Conservation (phyloP, 1,284 basidiomycete genomes). For the Microbotryomycetes sp. region DNA sequence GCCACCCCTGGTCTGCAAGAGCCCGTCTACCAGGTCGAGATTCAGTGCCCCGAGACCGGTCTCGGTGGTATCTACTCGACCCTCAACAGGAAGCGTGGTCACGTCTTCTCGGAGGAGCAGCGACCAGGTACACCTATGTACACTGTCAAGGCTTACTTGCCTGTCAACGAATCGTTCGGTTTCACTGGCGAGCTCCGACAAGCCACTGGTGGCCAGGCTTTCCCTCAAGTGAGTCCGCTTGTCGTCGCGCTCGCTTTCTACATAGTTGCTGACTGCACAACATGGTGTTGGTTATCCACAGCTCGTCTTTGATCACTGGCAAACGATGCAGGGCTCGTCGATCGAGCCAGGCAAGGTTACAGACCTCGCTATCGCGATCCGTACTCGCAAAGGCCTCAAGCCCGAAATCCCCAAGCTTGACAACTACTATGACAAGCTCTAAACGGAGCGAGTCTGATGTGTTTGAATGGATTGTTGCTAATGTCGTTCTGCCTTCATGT, state of each 20-base stretch:
- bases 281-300: no score
- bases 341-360: constrained; percentile 83
- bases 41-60: constrained; percentile 95
- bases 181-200: constrained; percentile 95
- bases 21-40: constrained; percentile 87
- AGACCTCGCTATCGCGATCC: constrained; percentile 74
- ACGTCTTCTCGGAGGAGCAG: constrained; percentile 98
- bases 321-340: constrained; percentile 43
- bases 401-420: constrained; percentile 73
- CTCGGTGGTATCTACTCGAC: constrained; percentile 94
- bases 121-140: constrained; percentile 91
- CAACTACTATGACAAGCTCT: constrained; percentile 63
- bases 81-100: constrained; percentile 96
- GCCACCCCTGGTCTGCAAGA: constrained; percentile 90
- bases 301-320: constrained; percentile 87
- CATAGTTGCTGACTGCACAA: no score
- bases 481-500: no score
- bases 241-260: background rate
- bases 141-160: constrained; percentile 97
- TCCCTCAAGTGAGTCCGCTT: constrained; percentile 64
- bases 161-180: constrained; percentile 95
- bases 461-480: no score
- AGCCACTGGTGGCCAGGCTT: constrained; percentile 92
- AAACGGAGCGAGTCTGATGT: no score
- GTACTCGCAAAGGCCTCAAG: constrained; percentile 89